These are phyloP conservation scores for Cytospora chrysosperma DNA, from an alignment of 2,329 filamentous ascomycete genomes.

Conservation along the genomic window DNA sequence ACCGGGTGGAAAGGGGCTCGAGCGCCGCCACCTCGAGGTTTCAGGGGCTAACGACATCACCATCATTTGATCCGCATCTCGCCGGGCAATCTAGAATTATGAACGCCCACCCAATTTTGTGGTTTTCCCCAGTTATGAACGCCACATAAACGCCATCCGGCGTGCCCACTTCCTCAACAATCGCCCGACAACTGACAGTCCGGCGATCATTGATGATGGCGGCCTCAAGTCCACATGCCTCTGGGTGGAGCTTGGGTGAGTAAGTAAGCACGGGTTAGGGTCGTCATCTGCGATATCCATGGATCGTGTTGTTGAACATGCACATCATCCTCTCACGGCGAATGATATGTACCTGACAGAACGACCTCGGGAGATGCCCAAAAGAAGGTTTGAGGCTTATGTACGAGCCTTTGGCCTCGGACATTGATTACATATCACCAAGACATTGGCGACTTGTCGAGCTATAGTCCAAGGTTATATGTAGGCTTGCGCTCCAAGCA, in stretches of 20 bases:
- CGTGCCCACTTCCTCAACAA: neutral
- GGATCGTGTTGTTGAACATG: too few relatives aligned
- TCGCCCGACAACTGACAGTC: neutral
- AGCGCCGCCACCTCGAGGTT: neutral
- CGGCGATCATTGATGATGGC: neutral
- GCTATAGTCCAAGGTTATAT: too few relatives aligned
- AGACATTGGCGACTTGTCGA: conserved; percentile 17
- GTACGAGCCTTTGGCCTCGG: conserved; percentile 1
- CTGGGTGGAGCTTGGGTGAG: too few relatives aligned
- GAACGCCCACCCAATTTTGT: neutral
- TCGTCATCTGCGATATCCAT: neutral
- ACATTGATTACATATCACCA: conserved; percentile 8
- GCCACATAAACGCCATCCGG: neutral
- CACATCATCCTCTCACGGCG: too few relatives aligned
- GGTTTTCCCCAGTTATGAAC: neutral
- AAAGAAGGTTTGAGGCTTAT: neutral
- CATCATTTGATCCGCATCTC: neutral
- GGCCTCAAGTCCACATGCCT: neutral
- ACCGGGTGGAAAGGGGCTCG: neutral
- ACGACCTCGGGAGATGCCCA: neutral
- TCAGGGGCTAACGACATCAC: neutral
- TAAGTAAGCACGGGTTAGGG: neutral
- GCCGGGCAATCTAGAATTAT: neutral
- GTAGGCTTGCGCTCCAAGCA: conserved; percentile 56
- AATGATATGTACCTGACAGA: neutral